phyloP scores from a whole-genome alignment of 331 rosid genomes.

The Phaseolus coccineus region DNA sequence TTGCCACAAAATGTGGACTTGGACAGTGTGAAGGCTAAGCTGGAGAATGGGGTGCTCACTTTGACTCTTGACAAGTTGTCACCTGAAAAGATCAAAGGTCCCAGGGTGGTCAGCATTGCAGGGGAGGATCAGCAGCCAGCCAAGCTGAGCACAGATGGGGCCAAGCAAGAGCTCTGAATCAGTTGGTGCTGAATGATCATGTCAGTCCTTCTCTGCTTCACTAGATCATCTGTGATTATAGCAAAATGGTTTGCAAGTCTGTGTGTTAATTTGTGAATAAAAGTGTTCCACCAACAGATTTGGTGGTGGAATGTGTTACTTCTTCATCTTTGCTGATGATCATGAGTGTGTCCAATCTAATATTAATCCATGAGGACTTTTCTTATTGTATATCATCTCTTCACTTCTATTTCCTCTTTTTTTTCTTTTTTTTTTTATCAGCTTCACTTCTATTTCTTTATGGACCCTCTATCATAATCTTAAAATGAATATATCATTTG shows the following conservation, averaged over 20 bases:
- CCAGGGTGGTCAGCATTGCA: constrained; percentile 62
- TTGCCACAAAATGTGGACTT: constrained; percentile 69
- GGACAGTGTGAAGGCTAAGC: constrained; percentile 67
- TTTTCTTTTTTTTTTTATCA: too few relatives aligned
- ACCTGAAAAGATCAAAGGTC: constrained; percentile 67
- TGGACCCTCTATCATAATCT: too few relatives aligned
- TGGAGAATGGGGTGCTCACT: constrained; percentile 73
- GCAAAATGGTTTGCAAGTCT: neutral
- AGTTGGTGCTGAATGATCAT: neutral
- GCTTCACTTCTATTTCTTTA: neutral
- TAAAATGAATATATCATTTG: too few relatives aligned
- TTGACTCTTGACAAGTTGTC: constrained; percentile 62
- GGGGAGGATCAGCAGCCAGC: constrained; percentile 46
- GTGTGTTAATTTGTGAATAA: constrained; percentile 42
- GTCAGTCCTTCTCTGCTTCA: neutral
- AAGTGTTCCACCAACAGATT: constrained; percentile 21
- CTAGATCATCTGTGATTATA: neutral
- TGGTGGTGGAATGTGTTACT: constrained; percentile 1
- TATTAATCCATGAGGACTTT: neutral
- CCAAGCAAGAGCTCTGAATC: constrained; percentile 49
- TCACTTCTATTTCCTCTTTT: too few relatives aligned
- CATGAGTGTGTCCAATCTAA: constrained; percentile 4
- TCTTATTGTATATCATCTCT: neutral
- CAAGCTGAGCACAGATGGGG: constrained; percentile 30
- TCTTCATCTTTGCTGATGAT: neutral